Evolutionary conservation across 2,329 filamentous ascomycete species (phyloP), one percentile per base, ranked within the genome.

Genomic region (Lithohypha guttulata): DNA sequence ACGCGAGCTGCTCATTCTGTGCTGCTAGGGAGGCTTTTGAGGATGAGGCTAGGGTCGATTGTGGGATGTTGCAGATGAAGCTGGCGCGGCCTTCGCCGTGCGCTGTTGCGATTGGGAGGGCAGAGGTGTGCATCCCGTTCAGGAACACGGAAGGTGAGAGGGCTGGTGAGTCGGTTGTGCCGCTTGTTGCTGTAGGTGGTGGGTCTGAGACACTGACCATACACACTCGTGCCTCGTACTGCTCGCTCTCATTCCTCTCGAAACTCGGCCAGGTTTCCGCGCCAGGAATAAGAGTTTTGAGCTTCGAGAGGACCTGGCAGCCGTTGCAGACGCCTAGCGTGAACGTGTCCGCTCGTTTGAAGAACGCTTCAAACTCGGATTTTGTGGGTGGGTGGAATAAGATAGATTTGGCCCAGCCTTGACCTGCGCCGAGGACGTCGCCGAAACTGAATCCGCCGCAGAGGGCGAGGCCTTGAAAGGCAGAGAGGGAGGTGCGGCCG

Each of bases 361-460:
- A 96, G 72, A 95, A 96, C 34, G 67, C 62, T 53, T 81, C 68
- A 64, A 96, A 95, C 51, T 89, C 82, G 42, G 71, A 69, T 28
- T 86, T 77, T 28, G 80, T 79, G 42, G 80, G 66, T 17, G 73
- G 73, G 62, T 96, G 85, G 59, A 93, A 74, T 13, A 96, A 73
- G 26, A 96, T 86, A 2, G 83, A 89, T 63, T 93, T 87, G 3
- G 91, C 85, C 91, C 91, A 98, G 29, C 91, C 91, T 54, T 89
- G 82, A 38, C 91, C 91, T n/a, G 91, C 91, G 43, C 89, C 91
- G 1, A 96, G 74, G 25, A 89, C 83, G 52, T 89, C 83, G 51
- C 86, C 86, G 58, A 94, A 96, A 11, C 84, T 93, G 73, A 98
- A 96, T 34, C 91, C 91, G 57, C 91, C 91, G 49, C 87, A 93